These are phyloP conservation scores for Nannochloris sp. DNA, from an alignment of 139 green algal genomes.

Conservation along the genomic window DNA sequence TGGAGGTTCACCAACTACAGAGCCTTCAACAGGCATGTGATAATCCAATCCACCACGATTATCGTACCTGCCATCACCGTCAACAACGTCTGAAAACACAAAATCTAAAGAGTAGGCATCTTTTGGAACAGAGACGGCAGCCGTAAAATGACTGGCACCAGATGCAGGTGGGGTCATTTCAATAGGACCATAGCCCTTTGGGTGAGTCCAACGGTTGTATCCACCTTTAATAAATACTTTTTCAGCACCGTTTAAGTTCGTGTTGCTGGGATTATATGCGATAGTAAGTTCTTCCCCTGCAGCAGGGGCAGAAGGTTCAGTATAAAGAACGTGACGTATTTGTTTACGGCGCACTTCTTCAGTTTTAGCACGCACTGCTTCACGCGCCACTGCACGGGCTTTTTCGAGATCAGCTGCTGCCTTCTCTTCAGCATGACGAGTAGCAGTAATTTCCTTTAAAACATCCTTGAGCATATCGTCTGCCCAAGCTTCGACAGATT, in stretches of 20 bases:
- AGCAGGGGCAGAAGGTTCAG: conserved; percentile 18
- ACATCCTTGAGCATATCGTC: conserved; percentile 19
- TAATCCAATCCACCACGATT: conserved; percentile 87
- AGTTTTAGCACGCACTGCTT: conserved; percentile 7
- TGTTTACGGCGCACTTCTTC: conserved; percentile 32
- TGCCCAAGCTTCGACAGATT: conserved; percentile 2
- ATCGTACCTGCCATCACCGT: conserved; percentile 65
- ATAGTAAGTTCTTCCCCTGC: conserved; percentile 43
- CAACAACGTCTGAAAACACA: conserved; percentile 68
- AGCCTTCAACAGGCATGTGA: conserved; percentile 67
- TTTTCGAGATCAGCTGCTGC: neutral
- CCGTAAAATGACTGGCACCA: conserved; percentile 2
- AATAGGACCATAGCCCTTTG: conserved; percentile 36
- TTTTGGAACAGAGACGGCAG: conserved; percentile 40
- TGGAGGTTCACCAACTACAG: conserved; percentile 29
- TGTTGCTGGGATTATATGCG: conserved; percentile 67
- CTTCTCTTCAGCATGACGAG: conserved; percentile 10
- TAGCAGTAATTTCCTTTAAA: conserved; percentile 2
- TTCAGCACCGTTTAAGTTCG: conserved; percentile 38
- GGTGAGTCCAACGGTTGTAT: conserved; percentile 64
- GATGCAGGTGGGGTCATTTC: conserved; percentile 46
- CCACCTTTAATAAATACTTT: conserved; percentile 47
- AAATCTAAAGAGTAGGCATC: conserved; percentile 82
- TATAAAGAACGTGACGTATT: conserved; percentile 50
- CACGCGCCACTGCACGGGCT: neutral